These are phyloP conservation scores for Taphrina sp. DNA, from an alignment of 1,139 yeast species.

Conservation along the genomic window DNA sequence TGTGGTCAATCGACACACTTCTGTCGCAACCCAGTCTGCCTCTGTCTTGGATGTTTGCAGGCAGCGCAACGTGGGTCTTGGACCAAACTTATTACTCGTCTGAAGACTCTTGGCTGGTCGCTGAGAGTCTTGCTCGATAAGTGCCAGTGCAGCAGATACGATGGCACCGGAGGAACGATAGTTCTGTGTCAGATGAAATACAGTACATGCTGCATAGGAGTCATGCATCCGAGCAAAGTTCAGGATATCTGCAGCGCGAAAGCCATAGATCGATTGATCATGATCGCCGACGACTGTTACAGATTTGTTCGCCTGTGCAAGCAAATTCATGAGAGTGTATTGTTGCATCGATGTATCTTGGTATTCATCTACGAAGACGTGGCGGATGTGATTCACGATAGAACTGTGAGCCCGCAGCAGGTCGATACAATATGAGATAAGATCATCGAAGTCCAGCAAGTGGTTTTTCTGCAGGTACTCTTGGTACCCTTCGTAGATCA, in stretches of 20 bases:
- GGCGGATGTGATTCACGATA: slow-evolving; percentile 56
- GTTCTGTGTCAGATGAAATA: slow-evolving; percentile 60
- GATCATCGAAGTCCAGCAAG: slow-evolving; percentile 79
- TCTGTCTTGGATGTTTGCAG: slow-evolving; percentile 53
- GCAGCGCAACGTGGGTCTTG: slow-evolving; percentile 50
- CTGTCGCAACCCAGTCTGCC: slow-evolving; percentile 58
- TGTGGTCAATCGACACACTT: slow-evolving; percentile 47
- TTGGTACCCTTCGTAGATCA: slow-evolving; percentile 57
- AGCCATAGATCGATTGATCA: slow-evolving; percentile 89
- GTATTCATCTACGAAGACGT: slow-evolving; percentile 87
- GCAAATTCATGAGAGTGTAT: slow-evolving; percentile 60
- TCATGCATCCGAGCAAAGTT: slow-evolving; percentile 64
- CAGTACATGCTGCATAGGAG: slow-evolving; percentile 47
- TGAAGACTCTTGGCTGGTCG: slow-evolving; percentile 35
- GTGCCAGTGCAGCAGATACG: slow-evolving; percentile 59
- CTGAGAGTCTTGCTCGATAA: slow-evolving; percentile 61
- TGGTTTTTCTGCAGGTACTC: slow-evolving; percentile 47
- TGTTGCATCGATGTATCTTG: slow-evolving; percentile 88
- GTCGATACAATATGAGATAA: slow-evolving; percentile 57
- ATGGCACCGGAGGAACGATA: slow-evolving; percentile 77
- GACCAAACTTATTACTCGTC: slow-evolving; percentile 45
- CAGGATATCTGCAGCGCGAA: slow-evolving; percentile 71
- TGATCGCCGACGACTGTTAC: slow-evolving; percentile 94
- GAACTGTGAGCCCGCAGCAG: slow-evolving; percentile 52
- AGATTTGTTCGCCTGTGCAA: slow-evolving; percentile 54